Base-by-base conservation (phyloP, 2,329 filamentous ascomycete species). In the Aspergillus fischeri region DNA sequence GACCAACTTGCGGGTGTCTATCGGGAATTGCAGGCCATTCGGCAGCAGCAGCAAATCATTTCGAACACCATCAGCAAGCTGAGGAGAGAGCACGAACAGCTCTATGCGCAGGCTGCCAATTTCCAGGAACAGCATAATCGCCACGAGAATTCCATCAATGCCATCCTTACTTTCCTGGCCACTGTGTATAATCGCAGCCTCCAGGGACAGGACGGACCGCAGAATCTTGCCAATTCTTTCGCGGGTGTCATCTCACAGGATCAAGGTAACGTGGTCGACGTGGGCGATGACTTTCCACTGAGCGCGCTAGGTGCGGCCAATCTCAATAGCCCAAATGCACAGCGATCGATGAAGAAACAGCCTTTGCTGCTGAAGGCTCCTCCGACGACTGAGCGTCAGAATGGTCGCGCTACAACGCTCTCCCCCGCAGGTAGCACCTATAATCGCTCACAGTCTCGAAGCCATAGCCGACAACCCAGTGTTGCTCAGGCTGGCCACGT, bases 141-240 rank as follows among this genome's bases (percentile, higher is more conserved):
- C n/a, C 94, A 99, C 69, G 94, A 99, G 71, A 96, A 93, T 71
- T 97, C 93, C 0, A 97, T 99, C 75, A 97, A 97, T 69, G 93
- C 93, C n/a, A 97, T 99, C 60, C 82, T 99, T 45, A 96, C 92
- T 51, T 97, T 99, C 73, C 82, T 99, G 21, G 94, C 93, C 49
- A 97, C 95, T 11, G 93, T 99, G 45, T 99, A 97, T 76, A 89
- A 96, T 61, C 89, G 95, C 68, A 96, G 91, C 61, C 78, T 99
- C 51, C 92, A 97, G 70, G 91, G 92, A 38, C 89, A 93, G 65
- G 87, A 86, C 32, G 83, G 84, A 20, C 81, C 85, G 1, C 86
- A 90, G 68, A 93, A 90, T 59, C 83, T 97, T 45, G 86, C 89
- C 55, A 92, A 95, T 64, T 88, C 96, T 69, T 90, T 97, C 69